Conservation (phyloP, 2,329 filamentous ascomycete species). For the Diaporthe vaccinii region DNA sequence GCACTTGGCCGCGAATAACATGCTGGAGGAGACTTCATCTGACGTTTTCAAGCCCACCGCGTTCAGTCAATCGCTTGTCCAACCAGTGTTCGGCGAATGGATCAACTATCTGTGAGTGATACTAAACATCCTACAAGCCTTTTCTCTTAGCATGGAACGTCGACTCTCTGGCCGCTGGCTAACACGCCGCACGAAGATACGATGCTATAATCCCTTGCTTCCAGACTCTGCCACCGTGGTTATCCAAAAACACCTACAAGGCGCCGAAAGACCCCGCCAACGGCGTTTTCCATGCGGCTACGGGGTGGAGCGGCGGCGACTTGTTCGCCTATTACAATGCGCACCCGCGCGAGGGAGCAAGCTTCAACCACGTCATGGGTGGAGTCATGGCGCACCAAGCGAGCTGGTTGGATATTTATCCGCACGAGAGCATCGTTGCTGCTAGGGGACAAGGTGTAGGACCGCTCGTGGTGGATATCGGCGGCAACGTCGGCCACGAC, state of each 20-base stretch:
- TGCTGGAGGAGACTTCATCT: conserved; percentile 41
- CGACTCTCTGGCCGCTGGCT: too few species aligned
- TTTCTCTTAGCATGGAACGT: too few species aligned
- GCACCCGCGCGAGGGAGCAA: conserved; percentile 40
- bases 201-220: too few species aligned
- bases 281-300: conserved; percentile 45
- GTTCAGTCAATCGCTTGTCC: conserved; percentile 37
- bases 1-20: conserved; percentile 41
- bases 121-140: too few species aligned
- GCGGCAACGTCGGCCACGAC: conserved; percentile 53
- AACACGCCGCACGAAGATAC: too few species aligned
- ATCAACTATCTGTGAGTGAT: conserved; percentile 14
- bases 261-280: conserved; percentile 42
- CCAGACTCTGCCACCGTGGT: too few species aligned
- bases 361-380: conserved; percentile 45
- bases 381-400: conserved; percentile 44
- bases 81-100: conserved; percentile 43
- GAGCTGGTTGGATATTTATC: conserved; percentile 43
- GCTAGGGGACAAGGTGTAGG: conserved; percentile 18
- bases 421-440: conserved; percentile 33
- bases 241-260: too few species aligned
- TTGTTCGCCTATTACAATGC: conserved; percentile 41
- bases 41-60: conserved; percentile 40
- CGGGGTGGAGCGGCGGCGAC: conserved; percentile 36
- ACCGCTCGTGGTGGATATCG: conserved; percentile 52